These are phyloP conservation scores for Metschnikowia chrysomelidarum DNA, from an alignment of 805 yeast genomes.

Conservation along the genomic window DNA sequence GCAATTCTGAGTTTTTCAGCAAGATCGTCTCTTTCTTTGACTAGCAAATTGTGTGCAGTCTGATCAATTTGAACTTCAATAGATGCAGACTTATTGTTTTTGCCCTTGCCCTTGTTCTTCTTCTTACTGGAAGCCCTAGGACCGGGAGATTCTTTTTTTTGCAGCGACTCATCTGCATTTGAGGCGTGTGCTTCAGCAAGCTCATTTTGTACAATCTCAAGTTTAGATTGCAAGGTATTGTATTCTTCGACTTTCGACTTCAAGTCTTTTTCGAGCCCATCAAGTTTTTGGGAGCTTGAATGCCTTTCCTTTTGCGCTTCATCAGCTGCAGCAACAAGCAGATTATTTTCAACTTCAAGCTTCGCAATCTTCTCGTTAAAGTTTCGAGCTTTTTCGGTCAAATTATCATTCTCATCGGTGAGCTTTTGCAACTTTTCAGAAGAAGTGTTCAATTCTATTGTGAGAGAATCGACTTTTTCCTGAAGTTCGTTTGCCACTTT, in stretches of 20 bases:
- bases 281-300: background rate
- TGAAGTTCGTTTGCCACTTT: background rate
- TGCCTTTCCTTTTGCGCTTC: background rate
- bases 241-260: conserved; percentile 4
- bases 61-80: background rate
- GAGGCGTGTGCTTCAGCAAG: conserved; percentile 1
- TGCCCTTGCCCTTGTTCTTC: conserved; percentile 4
- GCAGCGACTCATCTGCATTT: background rate
- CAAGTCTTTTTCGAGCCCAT: conserved; percentile 2
- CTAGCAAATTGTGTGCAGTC: too few relatives aligned
- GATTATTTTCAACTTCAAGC: too few relatives aligned
- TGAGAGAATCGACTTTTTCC: conserved; percentile 2
- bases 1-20: background rate
- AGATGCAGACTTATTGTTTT: background rate
- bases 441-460: background rate
- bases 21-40: conserved; percentile 1
- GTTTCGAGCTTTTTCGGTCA: background rate
- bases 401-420: background rate
- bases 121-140: background rate
- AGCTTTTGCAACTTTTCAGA: background rate
- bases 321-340: too few relatives aligned
- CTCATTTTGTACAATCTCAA: conserved; percentile 1
- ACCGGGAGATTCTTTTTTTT: background rate
- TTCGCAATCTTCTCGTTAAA: background rate
- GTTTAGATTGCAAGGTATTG: conserved; percentile 1